Base-by-base conservation (phyloP, 805 yeast genomes). In the Teunomyces stri region DNA sequence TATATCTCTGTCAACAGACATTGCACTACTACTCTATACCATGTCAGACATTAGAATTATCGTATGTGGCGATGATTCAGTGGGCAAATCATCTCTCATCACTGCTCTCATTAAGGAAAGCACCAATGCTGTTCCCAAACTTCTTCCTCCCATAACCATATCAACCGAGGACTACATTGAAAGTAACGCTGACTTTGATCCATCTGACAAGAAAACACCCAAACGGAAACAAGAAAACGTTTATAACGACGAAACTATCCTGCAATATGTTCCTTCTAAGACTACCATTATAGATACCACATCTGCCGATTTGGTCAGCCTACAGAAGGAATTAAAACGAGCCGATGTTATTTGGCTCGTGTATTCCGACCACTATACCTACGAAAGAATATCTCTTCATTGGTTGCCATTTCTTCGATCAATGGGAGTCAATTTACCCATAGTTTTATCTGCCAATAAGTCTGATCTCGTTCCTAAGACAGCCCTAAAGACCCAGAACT, bases 321-420 rank as follows among this genome's bases (percentile, higher is more conserved):
- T 94, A 11, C 88, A 87, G 48, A 72, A 76, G 28, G 96, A 89
- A 61, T 78, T 94, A 52, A 77, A 96, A 41, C 76, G 79, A 45
- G 94, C 97, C 0, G 92, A 88, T 65, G 97, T 90, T 11, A 87
- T 94, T 2, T 87, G 97, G 92, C 76, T 94, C n/a, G 89, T 94
- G 0, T 94, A 91, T 61, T 80, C 94, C 3, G 98, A 91, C 60
- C 96, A 90, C 59, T 94, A 90, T 61, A 89, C 98, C 0, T 94
- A 90, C 61, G 98, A 94, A 62, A 75, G 98, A 41, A 81, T 94
- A 4, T 83, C 96, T 2, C 71, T 92, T 20, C 90, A 90, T 64
- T 94, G 99, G 99, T 84, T 94, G 79, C 94, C 95, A 44, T 79
- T 85, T 74, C 85, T 94, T 58, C 75, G 99, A 51, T 88, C 96